These are phyloP conservation scores for Epichloe coenophiala DNA, from an alignment of 2,329 filamentous ascomycete genomes.

Conservation along the genomic window DNA sequence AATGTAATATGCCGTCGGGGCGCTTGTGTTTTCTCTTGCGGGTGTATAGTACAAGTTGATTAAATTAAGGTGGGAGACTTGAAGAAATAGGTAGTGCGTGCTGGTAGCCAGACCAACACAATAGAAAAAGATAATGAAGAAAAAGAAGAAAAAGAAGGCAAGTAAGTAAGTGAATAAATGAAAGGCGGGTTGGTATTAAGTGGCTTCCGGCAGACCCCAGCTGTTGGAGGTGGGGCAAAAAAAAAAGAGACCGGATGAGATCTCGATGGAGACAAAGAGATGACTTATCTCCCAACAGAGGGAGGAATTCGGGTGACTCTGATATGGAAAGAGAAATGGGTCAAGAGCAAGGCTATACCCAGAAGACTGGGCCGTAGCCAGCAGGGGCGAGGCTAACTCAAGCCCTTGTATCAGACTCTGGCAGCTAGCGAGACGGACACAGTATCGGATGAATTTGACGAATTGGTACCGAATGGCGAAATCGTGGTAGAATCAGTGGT, in stretches of 20 bases:
- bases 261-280: conserved; percentile 8
- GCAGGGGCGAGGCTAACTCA: conserved; percentile 3
- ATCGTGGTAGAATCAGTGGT: conserved; percentile 15
- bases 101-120: conserved; percentile 42
- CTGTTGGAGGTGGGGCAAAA: conserved; percentile 5
- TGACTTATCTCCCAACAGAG: conserved; percentile 1
- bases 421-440: not conserved
- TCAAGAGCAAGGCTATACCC: conserved; percentile 4
- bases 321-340: conserved; percentile 1
- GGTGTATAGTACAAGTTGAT: not conserved
- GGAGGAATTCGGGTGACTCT: conserved; percentile 8
- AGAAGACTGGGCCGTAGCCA: conserved; percentile 8
- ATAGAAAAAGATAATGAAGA: conserved; percentile 12
- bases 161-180: conserved; percentile 21
- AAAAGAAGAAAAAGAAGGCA: conserved; percentile 26
- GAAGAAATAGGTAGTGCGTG: conserved; percentile 13
- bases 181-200: conserved; percentile 23
- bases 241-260: conserved; percentile 5
- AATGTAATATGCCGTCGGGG: not conserved
- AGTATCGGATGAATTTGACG: conserved; percentile 21
- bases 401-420: conserved; percentile 8
- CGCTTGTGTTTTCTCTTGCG: not conserved
- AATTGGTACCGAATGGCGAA: conserved; percentile 18
- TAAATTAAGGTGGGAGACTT: not conserved
- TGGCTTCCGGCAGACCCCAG: conserved; percentile 5